These are phyloP conservation scores for Nicotiana tomentosiformis DNA, from an alignment of 257 asterid genomes.

Conservation along the genomic window DNA sequence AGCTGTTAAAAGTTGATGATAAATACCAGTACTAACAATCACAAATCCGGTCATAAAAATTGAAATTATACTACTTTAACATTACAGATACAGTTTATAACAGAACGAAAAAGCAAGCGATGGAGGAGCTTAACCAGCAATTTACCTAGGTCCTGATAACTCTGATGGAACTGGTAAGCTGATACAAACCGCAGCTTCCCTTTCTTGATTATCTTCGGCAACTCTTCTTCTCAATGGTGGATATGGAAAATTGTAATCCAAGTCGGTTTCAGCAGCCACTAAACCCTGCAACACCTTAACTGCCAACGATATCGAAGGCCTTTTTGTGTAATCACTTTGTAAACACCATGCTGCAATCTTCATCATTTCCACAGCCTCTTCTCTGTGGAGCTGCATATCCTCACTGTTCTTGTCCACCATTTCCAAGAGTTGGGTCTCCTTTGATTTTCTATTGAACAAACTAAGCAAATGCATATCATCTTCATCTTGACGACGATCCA, in stretches of 20 bases:
- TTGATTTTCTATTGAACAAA: constrained; percentile 7
- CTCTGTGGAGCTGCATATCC: not conserved
- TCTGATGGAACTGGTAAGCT: too few species aligned
- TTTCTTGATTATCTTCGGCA: too few species aligned
- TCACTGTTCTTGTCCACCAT: not conserved
- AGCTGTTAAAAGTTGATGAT: too few species aligned
- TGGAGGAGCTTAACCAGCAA: too few species aligned
- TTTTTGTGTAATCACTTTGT: constrained; percentile 10
- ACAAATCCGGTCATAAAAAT: too few species aligned
- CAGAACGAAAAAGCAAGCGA: too few species aligned
- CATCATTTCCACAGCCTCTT: constrained; percentile 18
- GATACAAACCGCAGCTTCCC: too few species aligned
- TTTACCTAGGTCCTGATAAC: too few species aligned
- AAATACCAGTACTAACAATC: too few species aligned
- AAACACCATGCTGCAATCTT: constrained; percentile 21
- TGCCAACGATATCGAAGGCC: constrained; percentile 19
- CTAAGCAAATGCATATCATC: constrained; percentile 8
- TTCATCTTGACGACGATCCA: constrained; percentile 7
- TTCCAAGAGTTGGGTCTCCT: not conserved
- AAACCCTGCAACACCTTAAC: constrained; percentile 17
- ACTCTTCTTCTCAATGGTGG: too few species aligned
- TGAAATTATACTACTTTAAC: too few species aligned
- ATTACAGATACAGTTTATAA: too few species aligned
- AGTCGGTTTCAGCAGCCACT: constrained; percentile 5
- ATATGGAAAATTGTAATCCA: not conserved